These are phyloP conservation scores for Geotrichum candidum DNA, from an alignment of 1,139 yeast species.

Conservation along the genomic window DNA sequence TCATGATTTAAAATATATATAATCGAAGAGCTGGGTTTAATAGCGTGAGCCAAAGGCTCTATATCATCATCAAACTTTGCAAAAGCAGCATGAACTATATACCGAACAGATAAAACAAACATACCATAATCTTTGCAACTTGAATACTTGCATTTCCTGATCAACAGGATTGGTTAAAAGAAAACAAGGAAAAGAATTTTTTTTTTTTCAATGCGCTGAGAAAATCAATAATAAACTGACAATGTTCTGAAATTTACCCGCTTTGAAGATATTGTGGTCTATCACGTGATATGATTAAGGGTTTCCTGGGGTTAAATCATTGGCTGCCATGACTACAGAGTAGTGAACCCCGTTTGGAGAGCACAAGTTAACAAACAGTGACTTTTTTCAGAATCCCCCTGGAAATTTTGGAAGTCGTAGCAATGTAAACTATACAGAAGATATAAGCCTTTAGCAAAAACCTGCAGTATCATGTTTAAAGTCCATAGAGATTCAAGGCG, in stretches of 20 bases:
- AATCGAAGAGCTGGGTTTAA: constrained; percentile 17
- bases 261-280: not conserved
- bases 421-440: too few relatives aligned
- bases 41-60: constrained; percentile 15
- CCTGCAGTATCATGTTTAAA: too few relatives aligned
- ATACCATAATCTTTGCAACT: not conserved
- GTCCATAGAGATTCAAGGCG: too few relatives aligned
- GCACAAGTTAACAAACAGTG: too few relatives aligned
- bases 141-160: not conserved
- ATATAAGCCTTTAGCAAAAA: too few relatives aligned
- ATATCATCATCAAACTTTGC: constrained; percentile 8
- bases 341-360: too few relatives aligned
- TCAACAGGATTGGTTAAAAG: not conserved
- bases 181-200: not conserved
- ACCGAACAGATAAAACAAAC: not conserved
- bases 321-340: too few relatives aligned
- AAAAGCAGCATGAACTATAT: not conserved
- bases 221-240: not conserved
- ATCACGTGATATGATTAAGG: not conserved
- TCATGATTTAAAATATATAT: constrained; percentile 11
- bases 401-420: too few relatives aligned
- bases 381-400: too few relatives aligned
- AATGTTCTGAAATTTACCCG: not conserved
- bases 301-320: not conserved
- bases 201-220: not conserved